Evolutionary conservation across 495 filamentous ascomycete species (phyloP).

Genomic region (Xylaria castorea): DNA sequence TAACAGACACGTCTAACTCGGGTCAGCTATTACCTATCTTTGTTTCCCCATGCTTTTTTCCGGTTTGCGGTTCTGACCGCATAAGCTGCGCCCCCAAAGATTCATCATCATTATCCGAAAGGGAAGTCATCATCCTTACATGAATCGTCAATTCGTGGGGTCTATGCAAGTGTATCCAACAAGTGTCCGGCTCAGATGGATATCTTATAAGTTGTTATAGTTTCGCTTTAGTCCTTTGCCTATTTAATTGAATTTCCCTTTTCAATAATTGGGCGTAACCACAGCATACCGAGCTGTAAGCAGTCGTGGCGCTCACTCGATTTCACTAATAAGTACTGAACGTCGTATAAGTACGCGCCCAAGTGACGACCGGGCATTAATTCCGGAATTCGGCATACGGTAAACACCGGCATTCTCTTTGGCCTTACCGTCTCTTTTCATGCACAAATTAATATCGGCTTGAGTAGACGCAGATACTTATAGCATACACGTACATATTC

Average conservation of each 20-base stretch:
- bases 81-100: constrained; percentile 20
- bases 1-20: background rate
- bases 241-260: background rate
- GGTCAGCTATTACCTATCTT: constrained; percentile 4
- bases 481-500: background rate
- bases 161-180: background rate
- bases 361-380: background rate
- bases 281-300: background rate
- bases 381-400: constrained; percentile 6
- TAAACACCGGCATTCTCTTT: too few species aligned
- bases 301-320: background rate
- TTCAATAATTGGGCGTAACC: background rate
- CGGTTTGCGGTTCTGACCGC: constrained; percentile 14
- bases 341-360: background rate
- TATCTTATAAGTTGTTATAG: background rate
- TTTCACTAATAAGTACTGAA: background rate
- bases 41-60: background rate
- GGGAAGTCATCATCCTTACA: constrained; percentile 20
- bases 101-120: constrained; percentile 27
- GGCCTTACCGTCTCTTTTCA: too few species aligned
- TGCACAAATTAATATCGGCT: background rate
- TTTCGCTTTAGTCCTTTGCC: background rate
- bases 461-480: background rate
- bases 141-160: constrained; percentile 10
- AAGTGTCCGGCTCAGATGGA: background rate